Conservation (phyloP, 306 rosid species). For the Sesbania bispinosa region DNA sequence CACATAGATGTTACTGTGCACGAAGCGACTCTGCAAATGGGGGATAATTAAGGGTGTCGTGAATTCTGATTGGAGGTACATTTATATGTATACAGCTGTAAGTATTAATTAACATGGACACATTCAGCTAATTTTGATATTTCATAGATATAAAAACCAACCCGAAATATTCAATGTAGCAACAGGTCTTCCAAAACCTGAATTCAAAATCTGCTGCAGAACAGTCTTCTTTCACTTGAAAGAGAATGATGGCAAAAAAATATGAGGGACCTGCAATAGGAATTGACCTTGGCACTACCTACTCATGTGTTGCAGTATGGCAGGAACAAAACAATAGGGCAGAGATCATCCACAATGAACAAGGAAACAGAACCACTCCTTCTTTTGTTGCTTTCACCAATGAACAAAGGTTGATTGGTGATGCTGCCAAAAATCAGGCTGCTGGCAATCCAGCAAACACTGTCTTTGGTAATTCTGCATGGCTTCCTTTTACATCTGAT, state of each 20-base stretch:
- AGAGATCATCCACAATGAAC: conserved; percentile 53
- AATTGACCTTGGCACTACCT: neutral
- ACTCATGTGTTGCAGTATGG: conserved; percentile 55
- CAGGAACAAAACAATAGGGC: conserved; percentile 45
- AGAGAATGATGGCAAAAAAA: neutral
- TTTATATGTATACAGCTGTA: no score
- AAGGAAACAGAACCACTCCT: conserved; percentile 51
- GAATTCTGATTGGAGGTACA: no score
- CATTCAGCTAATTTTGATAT: neutral
- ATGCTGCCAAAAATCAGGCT: conserved; percentile 10
- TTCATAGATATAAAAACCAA: no score
- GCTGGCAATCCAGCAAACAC: neutral
- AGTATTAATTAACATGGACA: no score
- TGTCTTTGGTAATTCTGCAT: neutral
- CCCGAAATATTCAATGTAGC: no score
- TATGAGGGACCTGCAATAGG: neutral
- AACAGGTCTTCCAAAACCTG: neutral
- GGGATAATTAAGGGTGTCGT: no score
- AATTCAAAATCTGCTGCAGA: neutral
- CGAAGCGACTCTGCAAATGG: no score
- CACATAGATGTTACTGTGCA: no score
- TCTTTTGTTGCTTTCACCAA: conserved; percentile 26
- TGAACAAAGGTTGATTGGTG: neutral
- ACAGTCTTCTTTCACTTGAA: neutral
- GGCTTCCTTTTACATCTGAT: neutral